Evolutionary conservation across 495 filamentous ascomycete genomes (phyloP), one percentile per base, ranked within the genome.

Genomic region (Aspergillus sparsus): DNA sequence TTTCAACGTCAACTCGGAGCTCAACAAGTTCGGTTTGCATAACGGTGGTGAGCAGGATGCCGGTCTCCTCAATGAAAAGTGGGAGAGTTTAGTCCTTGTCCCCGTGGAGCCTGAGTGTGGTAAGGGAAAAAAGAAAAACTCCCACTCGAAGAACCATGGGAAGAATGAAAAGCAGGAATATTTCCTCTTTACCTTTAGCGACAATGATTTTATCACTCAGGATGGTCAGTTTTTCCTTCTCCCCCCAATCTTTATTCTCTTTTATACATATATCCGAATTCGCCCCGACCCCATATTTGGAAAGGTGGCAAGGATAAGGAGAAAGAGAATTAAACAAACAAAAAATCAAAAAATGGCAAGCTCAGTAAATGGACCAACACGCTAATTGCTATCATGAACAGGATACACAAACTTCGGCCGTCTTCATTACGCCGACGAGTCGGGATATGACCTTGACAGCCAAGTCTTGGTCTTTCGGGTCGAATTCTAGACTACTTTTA

Each of bases 191-290:
- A 83, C 80, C 34, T 68, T 89, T 34, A 87, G 81, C 62, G 90
- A 93, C 64, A 91, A 94, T 70, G 89, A 93, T 69, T 91, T 92
- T 62, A 86, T 92, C 49, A 92, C 89, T 5, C 85, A 92, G 70
- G 77, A 92, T 74, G 89, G 87, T 85, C 66, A 60, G 76, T 64
- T 49, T 27, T 27, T 27, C 21, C 21, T 3, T 3, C 21, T 3
- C 21, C 21, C 21, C 21, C 21, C 21, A 1, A 1, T 27, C 21
- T 27, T 27, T 27, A 27, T 27, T 27, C 21, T 27, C 21, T 27
- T 27, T 27, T 27, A 27, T 27, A 27, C 21, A 27, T 27, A 3
- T 3, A 27, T 27, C 21, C 21, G 21, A 27, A 27, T 27, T 27
- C 3, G 1, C 3, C 3, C 21, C 21, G 21, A 27, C 21, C 3